Conservation (phyloP, 257 asterid genomes). For the Phtheirospermum japonicum region DNA sequence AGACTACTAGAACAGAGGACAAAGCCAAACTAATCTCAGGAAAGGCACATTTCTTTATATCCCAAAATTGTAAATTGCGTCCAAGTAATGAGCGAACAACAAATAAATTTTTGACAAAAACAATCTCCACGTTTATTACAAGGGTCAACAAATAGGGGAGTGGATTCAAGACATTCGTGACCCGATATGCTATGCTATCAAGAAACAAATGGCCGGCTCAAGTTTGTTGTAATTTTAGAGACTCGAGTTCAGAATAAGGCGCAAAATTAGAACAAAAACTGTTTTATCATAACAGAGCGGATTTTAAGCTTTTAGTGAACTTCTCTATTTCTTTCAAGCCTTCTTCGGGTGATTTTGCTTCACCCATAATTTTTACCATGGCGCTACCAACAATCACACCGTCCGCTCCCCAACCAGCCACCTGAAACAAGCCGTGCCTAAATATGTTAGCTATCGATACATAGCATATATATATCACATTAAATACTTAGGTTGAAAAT, state of each 20-base stretch:
- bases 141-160: background rate
- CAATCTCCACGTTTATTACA: conserved; percentile 16
- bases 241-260: conserved; percentile 13
- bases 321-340: conserved; percentile 65
- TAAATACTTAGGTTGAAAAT: background rate
- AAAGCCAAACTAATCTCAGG: no score
- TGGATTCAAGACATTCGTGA: no score
- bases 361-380: conserved; percentile 63
- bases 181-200: no score
- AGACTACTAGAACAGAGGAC: no score
- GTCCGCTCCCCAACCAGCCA: conserved; percentile 91
- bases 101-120: background rate
- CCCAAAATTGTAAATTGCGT: no score
- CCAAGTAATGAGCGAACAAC: no score
- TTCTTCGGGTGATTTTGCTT: conserved; percentile 78
- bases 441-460: background rate
- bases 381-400: conserved; percentile 96
- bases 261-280: background rate
- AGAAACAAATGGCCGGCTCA: no score
- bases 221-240: conserved; percentile 7
- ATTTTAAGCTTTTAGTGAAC: conserved; percentile 65
- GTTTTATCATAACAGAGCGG: conserved; percentile 46
- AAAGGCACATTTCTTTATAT: no score
- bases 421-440: conserved; percentile 36
- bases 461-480: no score